Percentiles rank a stretch among this genome's conserved stretches.
These are phyloP conservation scores for Magnaporthiopsis rhizophila DNA, from an alignment of 2,329 filamentous ascomycete genomes.

Conservation along the genomic window DNA sequence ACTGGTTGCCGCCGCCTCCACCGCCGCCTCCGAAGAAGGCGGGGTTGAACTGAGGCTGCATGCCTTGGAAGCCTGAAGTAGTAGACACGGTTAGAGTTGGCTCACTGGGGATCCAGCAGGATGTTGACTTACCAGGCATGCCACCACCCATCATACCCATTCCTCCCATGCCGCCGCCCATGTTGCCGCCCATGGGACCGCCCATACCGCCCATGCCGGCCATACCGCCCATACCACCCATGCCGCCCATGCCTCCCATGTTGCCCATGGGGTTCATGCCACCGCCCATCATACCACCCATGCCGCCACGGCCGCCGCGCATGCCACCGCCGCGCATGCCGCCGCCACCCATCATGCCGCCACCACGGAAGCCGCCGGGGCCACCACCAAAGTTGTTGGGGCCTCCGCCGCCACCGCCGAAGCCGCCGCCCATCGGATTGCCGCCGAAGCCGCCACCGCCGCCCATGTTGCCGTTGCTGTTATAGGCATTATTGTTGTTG, in stretches of 20 bases:
- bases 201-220: constrained; percentile 38
- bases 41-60: constrained; percentile 64
- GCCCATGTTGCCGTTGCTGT: constrained; percentile 12
- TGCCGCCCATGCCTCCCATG: constrained; percentile 29
- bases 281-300: constrained; percentile 41
- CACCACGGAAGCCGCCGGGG: constrained; percentile 38
- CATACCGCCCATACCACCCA: constrained; percentile 33
- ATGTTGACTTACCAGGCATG: constrained; percentile 47
- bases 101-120: not conserved
- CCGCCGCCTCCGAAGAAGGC: constrained; percentile 57
- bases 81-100: not conserved
- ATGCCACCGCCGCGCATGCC: constrained; percentile 45
- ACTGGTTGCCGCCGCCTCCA: constrained; percentile 27
- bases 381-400: constrained; percentile 32
- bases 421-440: constrained; percentile 26
- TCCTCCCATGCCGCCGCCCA: constrained; percentile 23
- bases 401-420: constrained; percentile 34
- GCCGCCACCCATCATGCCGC: constrained; percentile 37
- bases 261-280: constrained; percentile 35
- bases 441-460: constrained; percentile 14
- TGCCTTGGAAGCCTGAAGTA: constrained; percentile 55
- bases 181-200: constrained; percentile 37
- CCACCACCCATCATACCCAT: constrained; percentile 45
- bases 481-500: constrained; percentile 6
- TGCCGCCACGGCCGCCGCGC: constrained; percentile 30